phyloP scores from a whole-genome alignment of 2,329 filamentous ascomycete genomes.

The Aspergillus sp. region DNA sequence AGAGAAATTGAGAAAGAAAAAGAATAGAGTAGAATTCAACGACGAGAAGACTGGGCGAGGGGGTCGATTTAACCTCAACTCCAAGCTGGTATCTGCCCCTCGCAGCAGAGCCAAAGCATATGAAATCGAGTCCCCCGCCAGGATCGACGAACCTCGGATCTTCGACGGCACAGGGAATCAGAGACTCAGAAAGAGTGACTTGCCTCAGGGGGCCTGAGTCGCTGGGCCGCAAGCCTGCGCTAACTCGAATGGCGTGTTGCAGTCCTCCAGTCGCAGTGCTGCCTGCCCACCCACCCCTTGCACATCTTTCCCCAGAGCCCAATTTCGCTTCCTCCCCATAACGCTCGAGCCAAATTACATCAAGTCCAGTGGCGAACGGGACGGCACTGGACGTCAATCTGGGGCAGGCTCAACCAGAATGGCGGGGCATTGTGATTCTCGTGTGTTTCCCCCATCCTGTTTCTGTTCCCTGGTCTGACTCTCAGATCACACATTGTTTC shows the following conservation, averaged over 20 bases:
- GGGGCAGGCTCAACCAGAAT: neutral
- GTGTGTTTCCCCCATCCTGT: neutral
- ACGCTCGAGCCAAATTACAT: neutral
- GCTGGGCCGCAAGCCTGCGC: neutral
- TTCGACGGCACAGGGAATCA: neutral
- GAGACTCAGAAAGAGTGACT: neutral
- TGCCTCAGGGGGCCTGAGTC: neutral
- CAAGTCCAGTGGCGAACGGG: neutral
- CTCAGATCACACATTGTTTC: neutral
- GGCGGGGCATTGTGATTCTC: neutral
- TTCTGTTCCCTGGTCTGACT: neutral
- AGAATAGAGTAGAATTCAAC: neutral
- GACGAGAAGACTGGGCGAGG: neutral
- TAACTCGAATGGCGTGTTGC: neutral
- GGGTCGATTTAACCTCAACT: neutral
- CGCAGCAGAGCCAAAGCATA: conserved; percentile 12
- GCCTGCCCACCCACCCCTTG: neutral
- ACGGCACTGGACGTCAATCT: neutral
- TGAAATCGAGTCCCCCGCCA: conserved; percentile 13
- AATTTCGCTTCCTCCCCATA: neutral
- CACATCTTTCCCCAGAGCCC: neutral
- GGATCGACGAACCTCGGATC: conserved; percentile 22
- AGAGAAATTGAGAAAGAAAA: neutral
- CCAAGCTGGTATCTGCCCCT: neutral
- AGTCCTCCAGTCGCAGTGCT: neutral